phyloP scores from a whole-genome alignment of 1,139 yeast species.

The Kodamaea suecica region DNA sequence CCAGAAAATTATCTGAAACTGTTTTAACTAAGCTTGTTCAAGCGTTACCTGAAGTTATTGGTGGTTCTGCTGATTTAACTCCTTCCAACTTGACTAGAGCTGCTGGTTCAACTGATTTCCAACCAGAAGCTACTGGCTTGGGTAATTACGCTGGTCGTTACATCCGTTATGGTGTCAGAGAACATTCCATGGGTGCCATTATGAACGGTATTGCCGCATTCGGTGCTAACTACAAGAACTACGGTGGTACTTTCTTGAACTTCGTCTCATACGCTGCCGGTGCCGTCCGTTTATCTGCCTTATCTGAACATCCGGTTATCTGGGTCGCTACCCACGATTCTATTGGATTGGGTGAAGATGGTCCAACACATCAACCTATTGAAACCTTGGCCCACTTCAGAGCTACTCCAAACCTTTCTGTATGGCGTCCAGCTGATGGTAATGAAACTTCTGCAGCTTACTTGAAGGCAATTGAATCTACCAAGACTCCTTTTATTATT shows the following conservation, averaged over 20 bases:
- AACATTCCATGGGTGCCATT: constrained; percentile 99
- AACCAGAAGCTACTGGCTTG: constrained; percentile 75
- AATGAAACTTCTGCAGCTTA: constrained; percentile 98
- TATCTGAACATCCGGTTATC: constrained; percentile 89
- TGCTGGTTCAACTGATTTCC: constrained; percentile 85
- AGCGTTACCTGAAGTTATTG: constrained; percentile 82
- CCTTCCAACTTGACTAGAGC: constrained; percentile 97
- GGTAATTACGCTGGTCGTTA: constrained; percentile 94
- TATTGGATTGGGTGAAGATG: constrained; percentile 98
- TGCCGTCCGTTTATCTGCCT: constrained; percentile 92
- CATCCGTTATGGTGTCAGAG: constrained; percentile 98
- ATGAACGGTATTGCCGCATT: constrained; percentile 97
- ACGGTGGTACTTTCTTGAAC: constrained; percentile 98
- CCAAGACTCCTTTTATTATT: constrained; percentile 79
- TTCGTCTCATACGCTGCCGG: constrained; percentile 98
- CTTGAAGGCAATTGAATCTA: constrained; percentile 68
- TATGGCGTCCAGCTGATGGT: constrained; percentile 99
- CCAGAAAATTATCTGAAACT: constrained; percentile 92
- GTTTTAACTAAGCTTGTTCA: constrained; percentile 65
- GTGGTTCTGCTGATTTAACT: constrained; percentile 98
- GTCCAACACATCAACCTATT: constrained; percentile 99
- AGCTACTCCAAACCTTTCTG: constrained; percentile 91
- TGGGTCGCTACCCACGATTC: constrained; percentile 99
- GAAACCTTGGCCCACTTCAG: constrained; percentile 98
- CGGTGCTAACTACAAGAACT: constrained; percentile 89